Base-by-base conservation (phyloP, 208 protist genomes). In the Crithidia bombi region DNA sequence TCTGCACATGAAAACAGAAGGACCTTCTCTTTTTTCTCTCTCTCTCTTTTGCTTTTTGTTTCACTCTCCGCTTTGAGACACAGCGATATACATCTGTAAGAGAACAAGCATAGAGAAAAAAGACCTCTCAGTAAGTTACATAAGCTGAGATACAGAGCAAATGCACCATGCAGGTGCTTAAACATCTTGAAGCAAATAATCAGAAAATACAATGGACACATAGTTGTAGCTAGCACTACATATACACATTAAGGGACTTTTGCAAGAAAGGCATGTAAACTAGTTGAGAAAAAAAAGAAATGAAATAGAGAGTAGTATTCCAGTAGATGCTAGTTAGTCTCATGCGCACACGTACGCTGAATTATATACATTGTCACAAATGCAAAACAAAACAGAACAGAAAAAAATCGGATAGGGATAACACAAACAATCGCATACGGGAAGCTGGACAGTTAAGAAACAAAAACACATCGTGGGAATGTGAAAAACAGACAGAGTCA, bases 371-470 rank as follows among this genome's bases (percentile, higher is more conserved):
- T 43, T 43, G 7, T 43, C 38, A 43, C 38, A 43, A 64, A 61
- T 33, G 63, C 17, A 61, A 79, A 51, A 79, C 61, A 77, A 68
- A 30, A 38, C 35, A 35, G 62, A 51, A 46, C 14, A 70, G 35
- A 69, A 26, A 46, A 35, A 70, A 44, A 52, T 21, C 17, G 9
- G 68, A 33, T 73, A 73, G 46, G 69, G 32, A 64, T n/a, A n/a
- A n/a, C n/a, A n/a, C n/a, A n/a, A n/a, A n/a, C n/a, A n/a, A n/a
- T n/a, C n/a, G n/a, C 62, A 44, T 66, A 43, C 9, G 39, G 70
- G 47, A 3, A 65, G 39, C 62, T 41, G 36, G 52, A 33, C 25
- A 41, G n/a, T 12, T 46, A 47, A 1, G 14, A 64, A 28, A 19
- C 17, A 38, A 14, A 39, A 43, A 58, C 32, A 46, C 6, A 28